These are phyloP conservation scores for Claviceps africana DNA, from an alignment of 2,329 filamentous ascomycete genomes.

Conservation along the genomic window DNA sequence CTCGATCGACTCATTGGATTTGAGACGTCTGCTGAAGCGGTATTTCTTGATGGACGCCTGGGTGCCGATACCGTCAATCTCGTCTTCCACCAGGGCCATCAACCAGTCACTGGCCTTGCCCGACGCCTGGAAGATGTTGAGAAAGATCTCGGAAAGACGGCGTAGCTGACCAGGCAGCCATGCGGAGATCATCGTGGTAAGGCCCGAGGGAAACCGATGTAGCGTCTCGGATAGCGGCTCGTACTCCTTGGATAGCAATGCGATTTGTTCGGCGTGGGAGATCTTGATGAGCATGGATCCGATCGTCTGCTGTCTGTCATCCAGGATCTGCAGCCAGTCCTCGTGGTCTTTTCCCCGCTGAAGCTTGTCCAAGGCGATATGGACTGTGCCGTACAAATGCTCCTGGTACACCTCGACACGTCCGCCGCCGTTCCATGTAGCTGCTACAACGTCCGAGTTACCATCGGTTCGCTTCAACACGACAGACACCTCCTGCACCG, in stretches of 20 bases:
- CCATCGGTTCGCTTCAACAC: conserved; percentile 54
- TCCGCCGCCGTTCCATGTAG: conserved; percentile 11
- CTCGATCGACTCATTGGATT: conserved; percentile 55
- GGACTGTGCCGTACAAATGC: conserved; percentile 55
- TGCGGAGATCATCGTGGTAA: conserved; percentile 74
- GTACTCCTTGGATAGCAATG: conserved; percentile 78
- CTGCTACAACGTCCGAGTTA: conserved; percentile 28
- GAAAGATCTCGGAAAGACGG: conserved; percentile 66
- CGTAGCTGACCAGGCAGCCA: conserved; percentile 65
- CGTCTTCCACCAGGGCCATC: conserved; percentile 84
- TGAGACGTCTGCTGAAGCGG: conserved; percentile 57
- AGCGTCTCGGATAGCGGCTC: conserved; percentile 67
- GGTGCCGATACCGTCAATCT: conserved; percentile 84
- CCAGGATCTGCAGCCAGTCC: conserved; percentile 73
- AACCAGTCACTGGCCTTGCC: conserved; percentile 79
- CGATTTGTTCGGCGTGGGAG: conserved; percentile 75
- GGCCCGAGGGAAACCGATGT: conserved; percentile 67
- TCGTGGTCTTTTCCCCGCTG: conserved; percentile 67
- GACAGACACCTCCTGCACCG: conserved; percentile 54
- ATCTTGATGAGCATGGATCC: conserved; percentile 77
- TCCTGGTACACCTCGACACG: conserved; percentile 22
- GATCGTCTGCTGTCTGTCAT: conserved; percentile 60
- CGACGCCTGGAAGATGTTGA: conserved; percentile 93
- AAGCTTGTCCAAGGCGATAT: conserved; percentile 66
- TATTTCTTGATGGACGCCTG: conserved; percentile 62